Base-by-base conservation (phyloP, 1,284 basidiomycete species). In the Moniliella sp. region DNA sequence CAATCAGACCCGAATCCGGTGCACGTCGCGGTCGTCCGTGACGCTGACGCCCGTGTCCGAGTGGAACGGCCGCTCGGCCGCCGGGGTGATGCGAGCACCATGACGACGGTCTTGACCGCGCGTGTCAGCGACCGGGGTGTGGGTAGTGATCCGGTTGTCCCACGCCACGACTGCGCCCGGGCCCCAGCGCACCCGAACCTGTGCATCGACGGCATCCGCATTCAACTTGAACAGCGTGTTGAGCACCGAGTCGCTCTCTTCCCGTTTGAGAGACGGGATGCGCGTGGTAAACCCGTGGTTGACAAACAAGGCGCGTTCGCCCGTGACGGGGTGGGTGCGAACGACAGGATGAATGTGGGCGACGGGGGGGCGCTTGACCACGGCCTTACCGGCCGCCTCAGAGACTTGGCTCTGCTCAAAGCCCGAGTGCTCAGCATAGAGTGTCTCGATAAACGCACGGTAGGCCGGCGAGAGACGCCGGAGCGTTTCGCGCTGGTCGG, bases 221-320 rank as follows among this genome's bases (percentile, higher is more conserved):
- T 45, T 33, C 30, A 42, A 37, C 11, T 41, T 34, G 15, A 30
- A 73, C 32, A 61, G 49, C 35, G 75, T 63, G 13, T 31, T 27
- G 25, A 53, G 19, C 15, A 76, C 51, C 66, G 52, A 44, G 73
- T 77, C 75, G 28, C 73, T 76, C 50, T 81, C 78, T 52, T 79
- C 76, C 25, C 68, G 65, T 66, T 79, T 80, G 37, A 80, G 66
- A 15, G 75, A 77, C 14, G 79, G 70, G 45, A 82, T 81, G 25
- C 70, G 67, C 33, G 69, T 68, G 4, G 75, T 77, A 64, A 81
- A 80, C 44, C 78, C 76, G 35, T 67, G 67, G 63, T 79, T 78
- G 43, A 81, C 76, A 57, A 76, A 81, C 31, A 80, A 64, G 0
- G 76, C 75, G 57, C 80, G 76, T 46, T 77, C 73, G 17, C 75